Evolutionary conservation across 495 filamentous ascomycete species (phyloP).

Genomic region (Beverwykella pulmonaria): DNA sequence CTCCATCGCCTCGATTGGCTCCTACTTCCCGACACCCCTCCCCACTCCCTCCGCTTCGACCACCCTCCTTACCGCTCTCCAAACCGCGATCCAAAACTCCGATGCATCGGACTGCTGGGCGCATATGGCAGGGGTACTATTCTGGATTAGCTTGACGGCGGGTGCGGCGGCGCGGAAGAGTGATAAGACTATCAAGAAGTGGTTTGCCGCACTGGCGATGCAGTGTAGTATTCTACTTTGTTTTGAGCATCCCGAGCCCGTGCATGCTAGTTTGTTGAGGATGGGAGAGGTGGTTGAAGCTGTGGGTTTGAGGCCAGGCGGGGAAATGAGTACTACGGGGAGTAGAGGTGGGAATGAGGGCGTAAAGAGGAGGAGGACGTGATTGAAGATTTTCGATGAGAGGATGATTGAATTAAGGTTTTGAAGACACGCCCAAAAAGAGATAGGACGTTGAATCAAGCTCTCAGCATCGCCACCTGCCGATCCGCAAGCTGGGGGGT

Average conservation of each 20-base stretch:
- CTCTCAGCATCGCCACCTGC: background rate
- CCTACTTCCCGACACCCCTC: constrained; percentile 4
- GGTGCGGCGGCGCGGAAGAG: constrained; percentile 35
- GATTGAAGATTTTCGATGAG: background rate
- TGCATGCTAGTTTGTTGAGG: constrained; percentile 34
- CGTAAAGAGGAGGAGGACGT: constrained; percentile 16
- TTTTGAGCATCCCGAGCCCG: constrained; percentile 39
- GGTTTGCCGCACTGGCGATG: constrained; percentile 39
- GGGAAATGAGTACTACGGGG: background rate
- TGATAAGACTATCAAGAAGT: constrained; percentile 39
- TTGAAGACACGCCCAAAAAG: no score
- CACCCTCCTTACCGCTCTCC: constrained; percentile 17
- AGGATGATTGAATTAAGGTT: no score
- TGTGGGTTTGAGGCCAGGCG: background rate
- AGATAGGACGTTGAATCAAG: background rate
- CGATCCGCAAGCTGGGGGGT: background rate
- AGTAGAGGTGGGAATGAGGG: background rate
- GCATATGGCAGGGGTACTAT: constrained; percentile 43
- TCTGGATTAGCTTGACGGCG: constrained; percentile 40
- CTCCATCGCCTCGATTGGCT: background rate
- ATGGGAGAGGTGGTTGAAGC: constrained; percentile 33
- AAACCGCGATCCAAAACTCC: constrained; percentile 25
- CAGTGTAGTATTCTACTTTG: constrained; percentile 40
- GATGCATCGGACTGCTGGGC: constrained; percentile 36
- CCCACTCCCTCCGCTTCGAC: background rate